Conservation (phyloP, 1,284 basidiomycete genomes). For the Tylopilus orsonianus region DNA sequence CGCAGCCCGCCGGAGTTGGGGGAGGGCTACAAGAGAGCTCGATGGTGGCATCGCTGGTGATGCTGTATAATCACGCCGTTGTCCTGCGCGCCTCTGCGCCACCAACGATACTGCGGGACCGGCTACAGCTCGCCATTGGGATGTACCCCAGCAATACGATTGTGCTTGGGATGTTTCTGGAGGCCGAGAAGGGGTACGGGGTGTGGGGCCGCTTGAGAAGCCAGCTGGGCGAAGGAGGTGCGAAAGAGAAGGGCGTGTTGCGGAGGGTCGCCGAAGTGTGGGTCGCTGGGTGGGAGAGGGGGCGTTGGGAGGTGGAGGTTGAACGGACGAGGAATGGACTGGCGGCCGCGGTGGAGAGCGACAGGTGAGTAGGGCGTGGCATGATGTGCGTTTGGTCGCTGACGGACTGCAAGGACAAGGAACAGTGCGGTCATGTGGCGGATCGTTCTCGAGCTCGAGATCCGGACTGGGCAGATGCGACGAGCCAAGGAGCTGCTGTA, state of each 20-base stretch:
- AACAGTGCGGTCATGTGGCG: slow-evolving; percentile 75
- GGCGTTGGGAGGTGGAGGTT: slow-evolving; percentile 64
- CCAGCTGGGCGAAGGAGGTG: slow-evolving; percentile 43
- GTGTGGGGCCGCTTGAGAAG: slow-evolving; percentile 68
- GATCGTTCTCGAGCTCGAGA: slow-evolving; percentile 82
- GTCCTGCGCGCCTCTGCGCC: slow-evolving; percentile 57
- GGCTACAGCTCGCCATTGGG: slow-evolving; percentile 55
- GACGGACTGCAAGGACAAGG: slow-evolving; percentile 51
- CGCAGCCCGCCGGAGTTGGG: slow-evolving; percentile 30
- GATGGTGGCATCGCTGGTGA: slow-evolving; percentile 52
- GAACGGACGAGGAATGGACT: slow-evolving; percentile 70
- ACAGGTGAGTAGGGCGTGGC: slow-evolving; percentile 48
- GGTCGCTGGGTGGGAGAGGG: slow-evolving; percentile 75
- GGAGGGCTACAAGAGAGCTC: slow-evolving; percentile 53
- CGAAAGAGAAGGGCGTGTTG: slow-evolving; percentile 52
- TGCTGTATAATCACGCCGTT: slow-evolving; percentile 63
- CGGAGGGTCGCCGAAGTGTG: slow-evolving; percentile 69
- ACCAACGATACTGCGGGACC: slow-evolving; percentile 58
- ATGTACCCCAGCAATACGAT: slow-evolving; percentile 72
- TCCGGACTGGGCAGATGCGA: slow-evolving; percentile 55
- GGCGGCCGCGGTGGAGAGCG: slow-evolving; percentile 57
- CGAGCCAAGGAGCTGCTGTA: slow-evolving; percentile 79
- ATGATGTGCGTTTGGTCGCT: slow-evolving; percentile 1
- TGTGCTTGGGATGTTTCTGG: slow-evolving; percentile 74
- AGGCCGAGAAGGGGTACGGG: slow-evolving; percentile 73